Evolutionary conservation across 1,139 yeast species (phyloP), one percentile per base, ranked within the genome.

Genomic region (Chernovozyma sophiae-reginae): DNA sequence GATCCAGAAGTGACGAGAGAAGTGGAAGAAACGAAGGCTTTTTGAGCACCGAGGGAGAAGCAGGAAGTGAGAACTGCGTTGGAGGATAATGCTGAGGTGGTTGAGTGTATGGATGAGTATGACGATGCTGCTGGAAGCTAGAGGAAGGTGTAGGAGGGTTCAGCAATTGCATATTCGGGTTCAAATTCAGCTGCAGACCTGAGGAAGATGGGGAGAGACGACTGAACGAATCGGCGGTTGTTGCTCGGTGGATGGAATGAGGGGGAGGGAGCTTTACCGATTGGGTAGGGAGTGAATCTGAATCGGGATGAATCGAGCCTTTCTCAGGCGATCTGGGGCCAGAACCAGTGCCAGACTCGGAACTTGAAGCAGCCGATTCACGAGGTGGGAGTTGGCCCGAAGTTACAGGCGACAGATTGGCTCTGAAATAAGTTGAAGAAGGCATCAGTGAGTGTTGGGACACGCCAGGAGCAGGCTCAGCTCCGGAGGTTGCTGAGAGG

Each of bases 1-100:
- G 54, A 24, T 68, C 69, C 16, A 54, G 60, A 23, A 55, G 33
- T 10, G 55, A 45, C 19, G 44, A 42, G 16, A 41, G 39, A 24
- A 46, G 43, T 2, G 58, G 55, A 7, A 46, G 41, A 31, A 49
- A 39, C 16, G 56, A 51, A 2, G 59, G 55, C 34, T 49, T 55
- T 36, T 48, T 53, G 19, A 15, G 25, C 15, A 38, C 22, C 10
- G 43, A 37, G 8, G 44, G 47, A 10, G 48, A 37, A 13, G 36
- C 37, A 4, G 50, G 47, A 32, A 46, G 28, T 10, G 43, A 36
- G 42, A 34, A 11, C 33, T 38, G 7, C n/a, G n/a, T n/a, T n/a
- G n/a, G n/a, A n/a, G n/a, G n/a, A n/a, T n/a, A n/a, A n/a, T n/a
- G n/a, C 37, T 39, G 32, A 38, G 33, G 27, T 15, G 30, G 30